Base-by-base conservation (phyloP, 23 red algal genomes). In the Gracilaria gracilis region DNA sequence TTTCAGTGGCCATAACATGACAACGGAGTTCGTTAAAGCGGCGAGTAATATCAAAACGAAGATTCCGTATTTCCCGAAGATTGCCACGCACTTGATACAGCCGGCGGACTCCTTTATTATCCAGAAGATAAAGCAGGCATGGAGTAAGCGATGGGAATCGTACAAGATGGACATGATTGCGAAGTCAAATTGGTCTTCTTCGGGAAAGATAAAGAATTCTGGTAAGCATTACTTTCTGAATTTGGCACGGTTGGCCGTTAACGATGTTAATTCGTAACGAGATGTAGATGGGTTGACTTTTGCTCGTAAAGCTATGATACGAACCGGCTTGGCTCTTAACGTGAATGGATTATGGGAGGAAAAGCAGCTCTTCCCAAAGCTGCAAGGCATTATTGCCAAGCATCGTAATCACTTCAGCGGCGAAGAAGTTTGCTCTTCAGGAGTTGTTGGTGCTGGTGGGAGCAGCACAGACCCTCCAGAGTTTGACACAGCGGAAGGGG, bases 61-160 rank as follows among this genome's bases (percentile, higher is more conserved):
- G 19, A 8, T 77, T 23, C 20, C 6, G 39, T 77, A 44, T 25
- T 77, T 77, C 34, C 72, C 72, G 11, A 33, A 33, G 24, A 77
- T 9, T 24, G 72, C 72, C 20, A 77, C 39, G 9, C n/a, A 77
- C 34, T 53, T 77, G 72, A 33, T 66, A 8, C 61, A 9, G 21
- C 61, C 61, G 24, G 11, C 61, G 9, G 61, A 66, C 29, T 66
- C 32, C 34, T 77, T 77, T 39, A 53, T 77, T 35, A 77, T 77
- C 7, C 72, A 77, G 34, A 77, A 77, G 46, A 39, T 77, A 9
- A 77, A 77, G 36, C 7, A 24, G 9, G 72, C 72, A 44, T 77
- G 72, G 72, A 77, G 24, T 44, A 25, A 12, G 6, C 36, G 72
- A 9, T 9, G 72, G 72, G 72, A 77, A 35, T 38, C 21, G 61